phyloP scores from a whole-genome alignment of 257 asterid genomes.

The Fraxinus anomala region DNA sequence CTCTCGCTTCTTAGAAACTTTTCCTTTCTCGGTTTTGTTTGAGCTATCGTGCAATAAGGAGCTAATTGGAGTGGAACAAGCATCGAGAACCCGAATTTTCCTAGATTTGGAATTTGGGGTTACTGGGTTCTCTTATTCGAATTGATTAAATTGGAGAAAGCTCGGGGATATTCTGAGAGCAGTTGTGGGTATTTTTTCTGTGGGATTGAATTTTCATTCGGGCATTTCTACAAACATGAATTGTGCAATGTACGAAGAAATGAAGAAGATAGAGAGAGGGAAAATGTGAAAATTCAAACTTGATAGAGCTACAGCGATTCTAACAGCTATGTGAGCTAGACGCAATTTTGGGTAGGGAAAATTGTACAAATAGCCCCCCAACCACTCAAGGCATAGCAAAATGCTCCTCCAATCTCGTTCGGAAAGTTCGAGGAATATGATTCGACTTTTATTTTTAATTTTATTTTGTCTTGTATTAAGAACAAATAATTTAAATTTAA shows the following conservation, averaged over 20 bases:
- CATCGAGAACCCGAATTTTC: constrained; percentile 24
- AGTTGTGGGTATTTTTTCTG: constrained; percentile 25
- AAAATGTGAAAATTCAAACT: neutral
- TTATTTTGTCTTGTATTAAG: too few relatives aligned
- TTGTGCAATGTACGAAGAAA: constrained; percentile 10
- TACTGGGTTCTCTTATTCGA: constrained; percentile 20
- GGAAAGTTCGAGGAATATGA: too few relatives aligned
- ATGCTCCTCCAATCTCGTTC: too few relatives aligned
- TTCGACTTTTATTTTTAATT: too few relatives aligned
- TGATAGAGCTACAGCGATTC: neutral
- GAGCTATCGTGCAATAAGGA: constrained; percentile 1
- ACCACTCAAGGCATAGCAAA: too few relatives aligned
- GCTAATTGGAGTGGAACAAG: constrained; percentile 35
- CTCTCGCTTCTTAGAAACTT: constrained; percentile 22
- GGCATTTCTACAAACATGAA: constrained; percentile 64
- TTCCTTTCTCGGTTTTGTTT: constrained; percentile 29
- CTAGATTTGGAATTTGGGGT: constrained; percentile 32
- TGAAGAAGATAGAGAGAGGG: neutral
- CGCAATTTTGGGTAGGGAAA: neutral
- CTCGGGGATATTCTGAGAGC: constrained; percentile 63
- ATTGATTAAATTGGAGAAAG: constrained; percentile 29
- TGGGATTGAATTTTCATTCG: constrained; percentile 33
- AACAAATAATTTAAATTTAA: too few relatives aligned
- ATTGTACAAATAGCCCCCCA: neutral
- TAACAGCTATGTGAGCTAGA: neutral